A percentile compares a stretch with the other conserved stretches of the same genome.
Conservation (phyloP, 208 protist genomes). For the Trypanosoma cruzi region DNA sequence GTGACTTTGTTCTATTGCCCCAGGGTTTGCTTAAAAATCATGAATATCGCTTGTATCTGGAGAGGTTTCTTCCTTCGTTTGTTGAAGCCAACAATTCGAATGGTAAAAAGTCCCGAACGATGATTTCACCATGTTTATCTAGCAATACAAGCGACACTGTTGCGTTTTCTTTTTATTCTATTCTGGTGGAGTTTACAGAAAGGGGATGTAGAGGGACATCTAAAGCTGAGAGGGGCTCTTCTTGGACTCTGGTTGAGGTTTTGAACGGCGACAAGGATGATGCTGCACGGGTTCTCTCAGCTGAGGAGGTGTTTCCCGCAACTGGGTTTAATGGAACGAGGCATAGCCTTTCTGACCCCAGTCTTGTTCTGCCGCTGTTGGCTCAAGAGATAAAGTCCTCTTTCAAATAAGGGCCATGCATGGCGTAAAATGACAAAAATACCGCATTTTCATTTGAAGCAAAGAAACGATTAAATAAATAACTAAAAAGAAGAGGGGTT, state of each 20-base stretch:
- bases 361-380: slow-evolving; percentile 2
- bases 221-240: background rate
- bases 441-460: no score
- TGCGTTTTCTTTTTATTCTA: slow-evolving; percentile 3
- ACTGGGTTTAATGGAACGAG: slow-evolving; percentile 13
- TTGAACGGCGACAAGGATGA: slow-evolving; percentile 9
- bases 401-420: no score
- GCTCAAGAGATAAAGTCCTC: no score
- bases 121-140: background rate
- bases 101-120: background rate
- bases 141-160: background rate
- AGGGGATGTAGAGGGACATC: background rate
- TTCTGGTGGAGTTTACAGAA: background rate
- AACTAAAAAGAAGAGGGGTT: no score
- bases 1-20: slow-evolving; percentile 16
- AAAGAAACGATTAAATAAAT: no score
- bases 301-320: slow-evolving; percentile 14
- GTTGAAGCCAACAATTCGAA: background rate
- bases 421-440: no score
- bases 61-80: background rate
- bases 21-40: background rate
- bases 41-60: slow-evolving; percentile 1
- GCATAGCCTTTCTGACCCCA: slow-evolving; percentile 4
- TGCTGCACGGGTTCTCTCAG: background rate
- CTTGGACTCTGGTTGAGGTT: slow-evolving; percentile 14